Percentiles rank a stretch among this genome's conserved stretches.
These are phyloP conservation scores for Trichocladium uniseriatum DNA, from an alignment of 495 filamentous ascomycete species.

Conservation along the genomic window DNA sequence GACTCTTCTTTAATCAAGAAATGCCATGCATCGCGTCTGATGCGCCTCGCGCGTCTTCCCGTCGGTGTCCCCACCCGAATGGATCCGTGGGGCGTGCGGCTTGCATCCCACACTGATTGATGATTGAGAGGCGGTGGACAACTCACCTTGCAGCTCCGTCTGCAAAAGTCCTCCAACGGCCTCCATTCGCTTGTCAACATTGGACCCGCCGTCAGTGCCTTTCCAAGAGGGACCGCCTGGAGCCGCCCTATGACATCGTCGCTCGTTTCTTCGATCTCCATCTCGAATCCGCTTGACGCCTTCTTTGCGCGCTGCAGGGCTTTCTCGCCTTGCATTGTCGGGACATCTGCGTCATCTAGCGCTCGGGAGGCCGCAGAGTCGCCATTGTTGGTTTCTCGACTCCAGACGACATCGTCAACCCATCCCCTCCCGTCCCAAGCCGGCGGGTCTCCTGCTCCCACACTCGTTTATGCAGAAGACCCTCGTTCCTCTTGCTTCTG, in stretches of 20 bases:
- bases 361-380: no score
- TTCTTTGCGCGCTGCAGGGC: slow-evolving; percentile 8
- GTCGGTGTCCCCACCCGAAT: slow-evolving; percentile 5
- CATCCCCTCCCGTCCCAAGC: neutral
- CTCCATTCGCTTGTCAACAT: no score
- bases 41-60: slow-evolving; percentile 5
- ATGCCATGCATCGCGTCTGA: slow-evolving; percentile 9
- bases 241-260: slow-evolving; percentile 18
- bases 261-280: neutral
- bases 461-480: slow-evolving; percentile 27
- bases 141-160: slow-evolving; percentile 40
- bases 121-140: slow-evolving; percentile 33
- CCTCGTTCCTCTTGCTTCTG: slow-evolving; percentile 17
- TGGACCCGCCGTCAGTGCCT: no score
- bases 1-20: neutral
- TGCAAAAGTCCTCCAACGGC: slow-evolving; percentile 33
- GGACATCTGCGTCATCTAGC: slow-evolving; percentile 12
- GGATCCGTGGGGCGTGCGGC: slow-evolving; percentile 8
- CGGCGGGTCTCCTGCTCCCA: slow-evolving; percentile 9
- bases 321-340: slow-evolving; percentile 4
- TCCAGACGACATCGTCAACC: no score
- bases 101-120: no score
- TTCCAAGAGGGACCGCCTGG: no score
- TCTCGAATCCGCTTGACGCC: neutral
- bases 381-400: slow-evolving; percentile 14